Evolutionary conservation across 306 rosid genomes (phyloP), one percentile per base, ranked within the genome.

Genomic region (Cyamopsis tetragonoloba): DNA sequence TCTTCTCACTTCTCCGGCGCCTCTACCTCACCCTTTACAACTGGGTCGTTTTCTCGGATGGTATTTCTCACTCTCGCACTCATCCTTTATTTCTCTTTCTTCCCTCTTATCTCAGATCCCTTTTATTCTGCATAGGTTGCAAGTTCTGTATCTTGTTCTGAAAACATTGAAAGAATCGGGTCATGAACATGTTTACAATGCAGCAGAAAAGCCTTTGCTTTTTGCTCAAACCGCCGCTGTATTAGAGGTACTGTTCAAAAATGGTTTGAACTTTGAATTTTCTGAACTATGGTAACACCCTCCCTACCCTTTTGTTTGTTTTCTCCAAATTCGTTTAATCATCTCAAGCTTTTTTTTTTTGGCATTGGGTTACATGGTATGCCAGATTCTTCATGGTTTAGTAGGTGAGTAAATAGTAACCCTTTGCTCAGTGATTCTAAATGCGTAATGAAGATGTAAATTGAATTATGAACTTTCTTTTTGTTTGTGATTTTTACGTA

Each of bases 351-450:
- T 41, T 6, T 22, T 6, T 19, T 65, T 13, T 8, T 64, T 5
- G 47, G 59, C 17, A 15, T 34, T 75, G 54, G 26, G n/a, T 56
- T 78, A 6, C 73, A 28, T 70, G 80, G 66, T 32, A 34, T 63
- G 48, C 43, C 80, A 91, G 99, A 83, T 93, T 80, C 76, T 90
- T 72, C 99, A 93, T 75, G 88, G 95, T 34, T 85, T 93, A 59
- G 66, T 90, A 3, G 98, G 98, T 93, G 71, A 84, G 98, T 83
- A n/a, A n/a, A n/a, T n/a, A n/a, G n/a, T n/a, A 69, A 49, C 65
- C 17, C 20, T 24, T 23, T 48, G 26, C 47, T 69, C 41, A 15
- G 14, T 20, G 13, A 23, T 13, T 7, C 38, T 61, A 37, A 26
- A 6, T 46, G 77, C 24, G 60, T 51, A 9, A n/a, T 41, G 34